Base-by-base conservation (phyloP, 2,329 filamentous ascomycete species). In the Nothopassalora personata region DNA sequence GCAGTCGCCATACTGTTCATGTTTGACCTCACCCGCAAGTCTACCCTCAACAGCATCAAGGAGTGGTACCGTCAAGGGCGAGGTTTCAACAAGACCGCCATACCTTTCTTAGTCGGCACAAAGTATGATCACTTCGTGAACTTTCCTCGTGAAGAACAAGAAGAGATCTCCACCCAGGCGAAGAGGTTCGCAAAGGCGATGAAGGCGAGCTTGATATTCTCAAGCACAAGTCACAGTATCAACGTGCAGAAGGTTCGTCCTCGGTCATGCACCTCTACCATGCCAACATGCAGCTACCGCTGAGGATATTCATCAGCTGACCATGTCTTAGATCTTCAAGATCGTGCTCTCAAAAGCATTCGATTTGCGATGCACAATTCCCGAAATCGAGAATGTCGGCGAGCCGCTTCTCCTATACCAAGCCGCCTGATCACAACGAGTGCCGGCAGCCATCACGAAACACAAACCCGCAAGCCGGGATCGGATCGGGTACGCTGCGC, bases 41-140 rank as follows among this genome's bases (percentile, higher is more conserved):
- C 92, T 77, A 99, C 94, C 0, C 81, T 99, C 67, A 99, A 99
- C 79, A 96, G 91, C 70, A 97, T 99, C 81, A 99, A 99, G 80
- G 94, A 99, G 75, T 99, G 94, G 94, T 99, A 99, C 74, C 85
- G 94, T 57, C 94, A 99, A 77, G 94, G 94, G 51, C 85, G 94
- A 64, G 94, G 94, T 27, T 99, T 99, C 82, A 99, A 99, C 82
- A 99, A 99, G 82, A 99, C 94, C 13, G 94, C 94, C n/a, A 99
- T 99, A 67, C 94, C 94, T 0, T 96, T 99, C 71, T 77, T 99
- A 27, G 90, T 99, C 18, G 94, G 94, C 60, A 99, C 94, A 36
- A 99, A 99, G 76, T 99, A 97, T 75, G 94, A 99, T 71, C 94
- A 97, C 73, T 99, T 99, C 78, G 93, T 99, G 76, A 99, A 97